phyloP scores from a whole-genome alignment of 202 grass and related monocot species.

The Elaeis oleifera region DNA sequence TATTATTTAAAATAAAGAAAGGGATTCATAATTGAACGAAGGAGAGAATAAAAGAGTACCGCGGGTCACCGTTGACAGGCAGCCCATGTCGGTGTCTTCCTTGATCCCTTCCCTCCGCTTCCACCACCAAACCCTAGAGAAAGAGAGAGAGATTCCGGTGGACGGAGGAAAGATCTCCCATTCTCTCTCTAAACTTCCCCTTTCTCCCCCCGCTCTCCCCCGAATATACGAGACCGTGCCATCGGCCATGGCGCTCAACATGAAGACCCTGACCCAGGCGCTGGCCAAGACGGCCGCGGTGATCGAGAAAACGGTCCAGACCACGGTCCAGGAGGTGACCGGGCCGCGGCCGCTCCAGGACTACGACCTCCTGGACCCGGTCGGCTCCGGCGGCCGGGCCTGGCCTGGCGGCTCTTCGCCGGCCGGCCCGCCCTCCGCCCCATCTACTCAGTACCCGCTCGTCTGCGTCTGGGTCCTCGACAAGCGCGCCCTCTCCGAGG shows the following conservation, averaged over 20 bases:
- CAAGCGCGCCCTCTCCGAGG: conserved; percentile 79
- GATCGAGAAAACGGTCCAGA: conserved; percentile 95
- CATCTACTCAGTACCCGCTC: conserved; percentile 75
- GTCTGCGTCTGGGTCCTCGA: conserved; percentile 96
- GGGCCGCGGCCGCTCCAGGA: conserved; percentile 96
- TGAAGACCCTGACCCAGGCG: conserved; percentile 87
- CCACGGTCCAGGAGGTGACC: conserved; percentile 97
- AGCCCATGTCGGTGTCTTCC: too few relatives aligned
- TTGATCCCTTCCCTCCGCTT: too few relatives aligned
- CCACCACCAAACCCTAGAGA: too few relatives aligned
- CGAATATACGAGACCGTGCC: too few relatives aligned
- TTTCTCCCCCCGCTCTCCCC: too few relatives aligned
- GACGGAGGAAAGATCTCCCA: too few relatives aligned
- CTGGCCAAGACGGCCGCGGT: conserved; percentile 92
- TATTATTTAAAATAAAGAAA: too few relatives aligned
- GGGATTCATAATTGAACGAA: too few relatives aligned
- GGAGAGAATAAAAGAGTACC: too few relatives aligned
- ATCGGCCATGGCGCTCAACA: conserved; percentile 72
- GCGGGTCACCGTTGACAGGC: too few relatives aligned
- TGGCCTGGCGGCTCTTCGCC: conserved; percentile 80
- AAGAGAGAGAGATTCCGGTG: too few relatives aligned
- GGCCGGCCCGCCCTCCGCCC: conserved; percentile 67
- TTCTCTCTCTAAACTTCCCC: too few relatives aligned
- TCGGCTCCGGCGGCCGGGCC: conserved; percentile 67
- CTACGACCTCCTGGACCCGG: conserved; percentile 91